Evolutionary conservation across 2,329 filamentous ascomycete species (phyloP).

Genomic region (Thelonectria olida): DNA sequence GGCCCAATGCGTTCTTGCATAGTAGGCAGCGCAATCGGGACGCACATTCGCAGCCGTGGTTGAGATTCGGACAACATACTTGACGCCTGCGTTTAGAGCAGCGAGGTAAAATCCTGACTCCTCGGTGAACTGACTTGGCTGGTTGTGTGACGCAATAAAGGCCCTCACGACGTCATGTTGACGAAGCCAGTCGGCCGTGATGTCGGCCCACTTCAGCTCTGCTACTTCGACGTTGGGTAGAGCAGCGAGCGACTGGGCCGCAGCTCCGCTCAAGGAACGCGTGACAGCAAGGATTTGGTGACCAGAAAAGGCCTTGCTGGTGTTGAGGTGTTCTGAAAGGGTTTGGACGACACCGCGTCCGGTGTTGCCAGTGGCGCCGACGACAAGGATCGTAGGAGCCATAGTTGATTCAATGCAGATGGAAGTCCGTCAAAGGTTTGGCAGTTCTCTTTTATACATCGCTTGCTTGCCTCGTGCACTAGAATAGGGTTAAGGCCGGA

Average conservation of each 20-base stretch:
- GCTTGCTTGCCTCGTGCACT: no score
- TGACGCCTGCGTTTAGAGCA: constrained; percentile 47
- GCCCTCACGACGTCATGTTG: constrained; percentile 45
- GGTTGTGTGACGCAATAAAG: constrained; percentile 51
- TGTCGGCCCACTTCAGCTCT: constrained; percentile 48
- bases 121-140: constrained; percentile 50
- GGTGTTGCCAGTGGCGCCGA: constrained; percentile 50
- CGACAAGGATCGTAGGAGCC: constrained; percentile 46
- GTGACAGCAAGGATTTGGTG: constrained; percentile 32
- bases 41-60: constrained; percentile 48
- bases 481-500: no score
- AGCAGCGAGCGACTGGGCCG: constrained; percentile 41
- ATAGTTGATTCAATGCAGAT: constrained; percentile 16
- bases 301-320: not conserved
- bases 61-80: constrained; percentile 54
- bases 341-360: constrained; percentile 41
- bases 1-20: constrained; percentile 51
- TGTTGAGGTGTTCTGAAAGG: constrained; percentile 37
- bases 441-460: no score
- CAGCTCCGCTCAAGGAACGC: constrained; percentile 15
- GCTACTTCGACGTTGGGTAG: constrained; percentile 46
- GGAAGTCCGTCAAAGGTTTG: no score
- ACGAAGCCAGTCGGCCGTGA: constrained; percentile 52
- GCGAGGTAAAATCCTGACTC: constrained; percentile 49
- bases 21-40: constrained; percentile 47